phyloP scores from a whole-genome alignment of 352 stramenopile species.

The Phytopythium ostracodes region DNA sequence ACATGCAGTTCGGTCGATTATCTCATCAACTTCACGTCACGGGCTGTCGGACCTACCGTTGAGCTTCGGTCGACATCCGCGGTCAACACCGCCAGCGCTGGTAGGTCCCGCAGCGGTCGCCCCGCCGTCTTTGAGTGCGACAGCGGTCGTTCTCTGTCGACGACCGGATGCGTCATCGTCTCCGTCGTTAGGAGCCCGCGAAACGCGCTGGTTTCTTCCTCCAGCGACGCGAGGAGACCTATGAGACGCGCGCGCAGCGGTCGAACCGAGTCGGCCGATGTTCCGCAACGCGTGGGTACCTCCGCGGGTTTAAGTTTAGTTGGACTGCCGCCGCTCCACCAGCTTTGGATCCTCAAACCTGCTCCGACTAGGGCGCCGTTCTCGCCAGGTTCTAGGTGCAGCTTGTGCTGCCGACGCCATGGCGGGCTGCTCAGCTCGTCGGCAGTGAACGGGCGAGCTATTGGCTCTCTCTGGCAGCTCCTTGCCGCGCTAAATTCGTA shows the following conservation, averaged over 20 bases:
- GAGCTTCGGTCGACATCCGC: not conserved
- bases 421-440: not conserved
- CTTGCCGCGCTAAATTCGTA: not conserved
- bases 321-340: not conserved
- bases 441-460: not conserved
- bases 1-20: too few relatives aligned
- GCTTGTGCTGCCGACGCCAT: not conserved
- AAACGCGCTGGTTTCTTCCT: slow-evolving; percentile 61
- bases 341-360: slow-evolving; percentile 1
- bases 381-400: not conserved
- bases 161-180: not conserved
- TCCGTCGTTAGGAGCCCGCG: not conserved
- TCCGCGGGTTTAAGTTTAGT: not conserved
- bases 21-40: not conserved
- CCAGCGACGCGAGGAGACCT: slow-evolving; percentile 56
- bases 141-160: not conserved
- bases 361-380: not conserved
- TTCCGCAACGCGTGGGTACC: not conserved
- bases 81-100: not conserved
- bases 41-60: not conserved
- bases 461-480: not conserved
- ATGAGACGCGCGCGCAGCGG: slow-evolving; percentile 60
- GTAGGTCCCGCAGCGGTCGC: not conserved
- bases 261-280: slow-evolving; percentile 10
- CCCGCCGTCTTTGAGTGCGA: not conserved